Conservation (phyloP, 116 monocot species). For the Cymodocea nodosa region DNA sequence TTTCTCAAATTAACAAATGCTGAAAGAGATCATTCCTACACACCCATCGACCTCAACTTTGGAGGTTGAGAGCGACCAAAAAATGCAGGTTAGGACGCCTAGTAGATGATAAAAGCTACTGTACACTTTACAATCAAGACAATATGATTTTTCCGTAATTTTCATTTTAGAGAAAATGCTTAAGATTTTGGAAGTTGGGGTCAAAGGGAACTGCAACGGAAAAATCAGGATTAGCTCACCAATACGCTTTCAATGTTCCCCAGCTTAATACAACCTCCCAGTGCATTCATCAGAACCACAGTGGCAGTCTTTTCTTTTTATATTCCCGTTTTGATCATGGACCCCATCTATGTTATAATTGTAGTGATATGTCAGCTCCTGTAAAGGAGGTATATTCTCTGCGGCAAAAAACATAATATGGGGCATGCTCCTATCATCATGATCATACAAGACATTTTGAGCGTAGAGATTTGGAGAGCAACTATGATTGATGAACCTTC, state of each 20-base stretch:
- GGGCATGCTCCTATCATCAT: slow-evolving; percentile 53
- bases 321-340: slow-evolving; percentile 39
- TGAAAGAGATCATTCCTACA: too few species aligned
- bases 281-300: slow-evolving; percentile 42
- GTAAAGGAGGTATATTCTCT: slow-evolving; percentile 44
- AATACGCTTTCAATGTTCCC: background rate
- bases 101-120: too few species aligned
- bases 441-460: slow-evolving; percentile 60
- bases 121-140: too few species aligned
- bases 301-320: slow-evolving; percentile 32
- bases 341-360: slow-evolving; percentile 49
- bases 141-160: too few species aligned
- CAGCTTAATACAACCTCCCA: slow-evolving; percentile 42
- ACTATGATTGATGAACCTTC: slow-evolving; percentile 60
- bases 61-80: too few species aligned
- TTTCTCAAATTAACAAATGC: too few species aligned
- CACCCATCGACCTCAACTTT: background rate
- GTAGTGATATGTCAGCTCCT: slow-evolving; percentile 57
- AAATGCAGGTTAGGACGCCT: too few species aligned
- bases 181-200: too few species aligned
- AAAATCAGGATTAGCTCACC: too few species aligned
- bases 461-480: slow-evolving; percentile 61
- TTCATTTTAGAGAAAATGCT: too few species aligned
- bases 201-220: too few species aligned
- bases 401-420: slow-evolving; percentile 48